Conservation (phyloP, 1,284 basidiomycete species). For the Rhodotorula sp. region DNA sequence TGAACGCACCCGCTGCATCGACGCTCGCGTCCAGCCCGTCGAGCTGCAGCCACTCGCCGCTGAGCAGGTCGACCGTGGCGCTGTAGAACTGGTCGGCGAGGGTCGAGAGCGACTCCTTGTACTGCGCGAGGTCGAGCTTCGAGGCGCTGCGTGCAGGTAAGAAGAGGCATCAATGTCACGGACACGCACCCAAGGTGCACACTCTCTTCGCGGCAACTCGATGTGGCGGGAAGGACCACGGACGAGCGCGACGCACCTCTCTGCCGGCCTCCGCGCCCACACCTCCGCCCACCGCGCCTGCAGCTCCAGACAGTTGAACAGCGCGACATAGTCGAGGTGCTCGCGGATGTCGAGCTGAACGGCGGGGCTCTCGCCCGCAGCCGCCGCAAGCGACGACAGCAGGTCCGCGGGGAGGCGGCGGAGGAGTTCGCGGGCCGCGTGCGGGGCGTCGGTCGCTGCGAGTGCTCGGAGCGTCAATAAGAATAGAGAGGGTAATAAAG, state of each 20-base stretch:
- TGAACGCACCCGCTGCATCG: slow-evolving; percentile 16
- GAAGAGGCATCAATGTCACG: not conserved
- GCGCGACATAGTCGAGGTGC: slow-evolving; percentile 53
- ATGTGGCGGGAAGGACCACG: not conserved
- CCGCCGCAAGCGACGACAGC: slow-evolving; percentile 51
- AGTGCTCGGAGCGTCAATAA: not conserved
- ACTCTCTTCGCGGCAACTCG: too few relatives aligned
- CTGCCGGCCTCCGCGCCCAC: slow-evolving; percentile 56
- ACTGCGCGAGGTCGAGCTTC: slow-evolving; percentile 28
- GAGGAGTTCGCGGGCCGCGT: slow-evolving; percentile 68
- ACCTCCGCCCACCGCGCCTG: slow-evolving; percentile 41
- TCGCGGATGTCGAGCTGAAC: slow-evolving; percentile 57
- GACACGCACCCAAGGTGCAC: slow-evolving; percentile 3
- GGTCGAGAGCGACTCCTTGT: slow-evolving; percentile 25
- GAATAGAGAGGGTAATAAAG: not conserved
- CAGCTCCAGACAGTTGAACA: slow-evolving; percentile 50
- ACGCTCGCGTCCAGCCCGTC: slow-evolving; percentile 33
- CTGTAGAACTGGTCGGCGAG: slow-evolving; percentile 53
- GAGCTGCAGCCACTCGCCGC: slow-evolving; percentile 57
- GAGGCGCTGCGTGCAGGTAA: not conserved
- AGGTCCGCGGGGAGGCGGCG: slow-evolving; percentile 68
- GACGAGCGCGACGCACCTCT: slow-evolving; percentile 40
- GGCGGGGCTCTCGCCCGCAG: slow-evolving; percentile 57
- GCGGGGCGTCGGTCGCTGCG: slow-evolving; percentile 70
- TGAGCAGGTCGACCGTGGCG: slow-evolving; percentile 53